phyloP scores from a whole-genome alignment of 1,139 yeast species.

The Saccharomyces hybrid region DNA sequence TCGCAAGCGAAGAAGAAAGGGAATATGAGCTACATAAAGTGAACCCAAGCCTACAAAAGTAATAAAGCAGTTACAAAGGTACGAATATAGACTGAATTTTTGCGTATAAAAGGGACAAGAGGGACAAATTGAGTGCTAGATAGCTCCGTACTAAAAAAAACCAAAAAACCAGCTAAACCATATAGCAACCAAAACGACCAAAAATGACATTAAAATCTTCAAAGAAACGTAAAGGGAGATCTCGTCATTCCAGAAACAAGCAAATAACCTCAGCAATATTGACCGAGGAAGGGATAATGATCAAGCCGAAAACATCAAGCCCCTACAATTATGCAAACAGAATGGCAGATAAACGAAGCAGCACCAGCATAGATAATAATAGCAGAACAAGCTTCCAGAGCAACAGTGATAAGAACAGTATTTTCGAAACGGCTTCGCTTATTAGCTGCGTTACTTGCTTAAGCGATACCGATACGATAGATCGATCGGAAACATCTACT shows the following conservation, averaged over 20 bases:
- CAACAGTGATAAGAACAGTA: slow-evolving; percentile 14
- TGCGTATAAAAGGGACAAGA: neutral
- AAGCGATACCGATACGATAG: slow-evolving; percentile 17
- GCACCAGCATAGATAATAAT: slow-evolving; percentile 14
- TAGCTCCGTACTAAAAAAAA: neutral
- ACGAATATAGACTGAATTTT: neutral
- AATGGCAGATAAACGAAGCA: slow-evolving; percentile 6
- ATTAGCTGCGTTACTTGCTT: slow-evolving; percentile 32
- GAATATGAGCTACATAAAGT: neutral
- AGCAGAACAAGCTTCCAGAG: slow-evolving; percentile 12
- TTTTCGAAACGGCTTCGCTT: slow-evolving; percentile 28
- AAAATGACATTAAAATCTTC: neutral
- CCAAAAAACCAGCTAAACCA: neutral
- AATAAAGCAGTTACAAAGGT: neutral
- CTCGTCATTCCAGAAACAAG: neutral
- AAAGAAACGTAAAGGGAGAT: neutral
- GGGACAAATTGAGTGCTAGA: neutral
- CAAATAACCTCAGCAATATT: slow-evolving; percentile 7
- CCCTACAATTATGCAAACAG: neutral
- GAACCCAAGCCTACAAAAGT: neutral
- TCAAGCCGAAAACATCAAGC: slow-evolving; percentile 11
- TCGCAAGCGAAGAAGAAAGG: neutral
- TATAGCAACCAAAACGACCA: neutral
- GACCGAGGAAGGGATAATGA: slow-evolving; percentile 15
- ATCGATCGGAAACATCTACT: slow-evolving; percentile 1